phyloP scores from a whole-genome alignment of 805 yeast species.

The Yamadazyma takamatsuzukensis region DNA sequence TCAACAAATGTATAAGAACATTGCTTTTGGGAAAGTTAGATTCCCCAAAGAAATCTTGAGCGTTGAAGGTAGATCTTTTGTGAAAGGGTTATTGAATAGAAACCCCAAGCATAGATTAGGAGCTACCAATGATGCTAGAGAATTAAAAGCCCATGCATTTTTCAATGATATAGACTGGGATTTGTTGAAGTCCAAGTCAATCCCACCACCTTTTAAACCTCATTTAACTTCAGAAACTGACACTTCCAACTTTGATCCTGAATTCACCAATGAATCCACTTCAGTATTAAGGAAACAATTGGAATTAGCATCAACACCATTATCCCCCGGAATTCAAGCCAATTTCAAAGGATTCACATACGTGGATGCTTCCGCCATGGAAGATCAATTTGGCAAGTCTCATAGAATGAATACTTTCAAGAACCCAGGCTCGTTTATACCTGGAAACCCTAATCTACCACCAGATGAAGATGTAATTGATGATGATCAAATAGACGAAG shows the following conservation, averaged over 20 bases:
- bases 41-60: constrained; percentile 95
- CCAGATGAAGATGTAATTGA: constrained; percentile 83
- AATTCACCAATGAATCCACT: constrained; percentile 89
- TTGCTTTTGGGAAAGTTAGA: constrained; percentile 96
- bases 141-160: constrained; percentile 87
- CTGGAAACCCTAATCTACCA: constrained; percentile 75
- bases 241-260: constrained; percentile 96
- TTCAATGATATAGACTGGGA: constrained; percentile 92
- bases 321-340: constrained; percentile 93
- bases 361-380: constrained; percentile 90
- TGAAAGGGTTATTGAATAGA: constrained; percentile 89
- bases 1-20: constrained; percentile 98
- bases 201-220: constrained; percentile 97
- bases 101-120: constrained; percentile 96
- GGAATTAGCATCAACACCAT: constrained; percentile 70
- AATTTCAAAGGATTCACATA: constrained; percentile 96
- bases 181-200: constrained; percentile 66
- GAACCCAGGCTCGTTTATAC: constrained; percentile 67
- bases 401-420: constrained; percentile 37
- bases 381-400: constrained; percentile 64
- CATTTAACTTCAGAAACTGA: constrained; percentile 88
- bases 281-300: constrained; percentile 68
- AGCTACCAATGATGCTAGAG: constrained; percentile 86
- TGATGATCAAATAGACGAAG: constrained; percentile 53
- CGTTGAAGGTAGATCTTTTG: constrained; percentile 91